Conservation (phyloP, 345 rosid genomes). For the Diplotaxis tenuifolia region DNA sequence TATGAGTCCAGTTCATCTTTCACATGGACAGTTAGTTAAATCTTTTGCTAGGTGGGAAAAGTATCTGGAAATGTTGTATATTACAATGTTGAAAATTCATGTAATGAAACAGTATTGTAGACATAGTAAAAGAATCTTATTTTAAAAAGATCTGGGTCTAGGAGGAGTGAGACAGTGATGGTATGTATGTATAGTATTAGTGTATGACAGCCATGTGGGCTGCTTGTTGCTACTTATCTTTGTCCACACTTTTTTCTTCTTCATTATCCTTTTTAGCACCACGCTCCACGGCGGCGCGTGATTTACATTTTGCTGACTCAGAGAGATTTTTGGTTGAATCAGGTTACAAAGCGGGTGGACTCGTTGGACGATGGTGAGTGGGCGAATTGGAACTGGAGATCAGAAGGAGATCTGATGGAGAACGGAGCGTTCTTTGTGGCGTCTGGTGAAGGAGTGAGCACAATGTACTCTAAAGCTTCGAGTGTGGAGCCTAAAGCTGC, state of each 20-base stretch:
- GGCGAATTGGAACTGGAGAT: conserved; percentile 84
- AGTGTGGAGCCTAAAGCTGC: conserved; percentile 79
- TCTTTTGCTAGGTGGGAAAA: not conserved
- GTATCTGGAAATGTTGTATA: conserved; percentile 10
- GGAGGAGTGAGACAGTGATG: conserved; percentile 32
- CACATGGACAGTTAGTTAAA: conserved; percentile 37
- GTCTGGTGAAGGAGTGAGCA: conserved; percentile 57
- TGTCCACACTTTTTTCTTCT: not conserved
- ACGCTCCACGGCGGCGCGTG: conserved; percentile 26
- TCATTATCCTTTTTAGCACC: not conserved
- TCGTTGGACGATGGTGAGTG: conserved; percentile 63
- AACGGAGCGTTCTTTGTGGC: conserved; percentile 90
- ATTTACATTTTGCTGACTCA: not conserved
- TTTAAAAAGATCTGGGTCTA: conserved; percentile 9
- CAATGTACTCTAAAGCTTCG: conserved; percentile 59
- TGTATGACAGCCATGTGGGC: conserved; percentile 39
- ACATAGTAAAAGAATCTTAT: conserved; percentile 19
- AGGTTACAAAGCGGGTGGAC: conserved; percentile 92
- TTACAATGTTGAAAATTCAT: not conserved
- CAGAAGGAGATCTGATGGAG: conserved; percentile 74
- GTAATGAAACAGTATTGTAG: not conserved
- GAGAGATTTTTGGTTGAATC: not conserved
- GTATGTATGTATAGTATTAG: not conserved
- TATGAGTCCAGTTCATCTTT: conserved; percentile 31
- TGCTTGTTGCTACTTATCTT: conserved; percentile 19